These are phyloP conservation scores for Microstegium vimineum DNA, from an alignment of 176 grass and related monocot species.

Conservation along the genomic window DNA sequence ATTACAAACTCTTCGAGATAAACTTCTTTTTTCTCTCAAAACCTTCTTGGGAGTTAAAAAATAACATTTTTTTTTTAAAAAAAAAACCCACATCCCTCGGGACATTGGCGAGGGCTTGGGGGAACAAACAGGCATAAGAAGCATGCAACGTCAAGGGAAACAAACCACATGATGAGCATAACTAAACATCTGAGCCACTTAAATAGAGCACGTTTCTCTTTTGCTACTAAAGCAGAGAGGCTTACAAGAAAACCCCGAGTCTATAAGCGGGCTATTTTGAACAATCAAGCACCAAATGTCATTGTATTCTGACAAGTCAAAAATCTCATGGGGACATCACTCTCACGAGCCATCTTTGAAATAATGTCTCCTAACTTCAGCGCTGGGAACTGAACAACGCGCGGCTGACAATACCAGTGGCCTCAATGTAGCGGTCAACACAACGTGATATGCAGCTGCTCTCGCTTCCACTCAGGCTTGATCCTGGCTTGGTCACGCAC, in stretches of 20 bases:
- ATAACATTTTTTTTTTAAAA: too few relatives aligned
- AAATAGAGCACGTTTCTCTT: background rate
- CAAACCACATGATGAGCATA: background rate
- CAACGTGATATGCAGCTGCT: conserved; percentile 82
- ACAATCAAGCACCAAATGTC: background rate
- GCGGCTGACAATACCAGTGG: conserved; percentile 59
- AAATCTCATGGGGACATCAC: background rate
- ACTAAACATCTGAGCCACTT: background rate
- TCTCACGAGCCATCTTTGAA: background rate
- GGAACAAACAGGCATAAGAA: background rate
- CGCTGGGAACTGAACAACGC: conserved; percentile 59
- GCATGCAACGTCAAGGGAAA: background rate
- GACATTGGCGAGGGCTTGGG: background rate
- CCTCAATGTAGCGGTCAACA: conserved; percentile 86
- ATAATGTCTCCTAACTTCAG: conserved; percentile 10
- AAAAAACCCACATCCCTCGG: too few relatives aligned
- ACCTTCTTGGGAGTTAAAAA: too few relatives aligned
- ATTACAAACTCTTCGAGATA: too few relatives aligned
- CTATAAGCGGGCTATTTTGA: background rate
- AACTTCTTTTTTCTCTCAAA: too few relatives aligned
- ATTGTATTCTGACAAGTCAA: background rate
- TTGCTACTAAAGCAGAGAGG: background rate
- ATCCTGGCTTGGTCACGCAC: conserved; percentile 81
- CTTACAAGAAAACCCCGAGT: background rate
- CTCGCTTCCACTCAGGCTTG: conserved; percentile 77